Evolutionary conservation across 2,329 filamentous ascomycete species (phyloP).

Genomic region (Trichophyton mentagrophytes): DNA sequence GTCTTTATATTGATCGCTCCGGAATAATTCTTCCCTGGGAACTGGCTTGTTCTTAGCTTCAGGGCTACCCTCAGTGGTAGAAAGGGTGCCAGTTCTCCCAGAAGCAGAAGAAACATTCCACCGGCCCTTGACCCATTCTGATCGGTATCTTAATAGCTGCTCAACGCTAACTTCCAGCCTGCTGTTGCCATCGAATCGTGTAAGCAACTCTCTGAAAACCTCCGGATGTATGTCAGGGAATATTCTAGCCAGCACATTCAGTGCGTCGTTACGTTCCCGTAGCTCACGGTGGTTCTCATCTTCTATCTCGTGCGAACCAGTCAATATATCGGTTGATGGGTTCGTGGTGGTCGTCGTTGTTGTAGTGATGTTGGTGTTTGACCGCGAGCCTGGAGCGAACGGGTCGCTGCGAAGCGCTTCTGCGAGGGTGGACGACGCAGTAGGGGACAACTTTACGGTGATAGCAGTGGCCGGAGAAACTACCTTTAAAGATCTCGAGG

Average conservation of each 20-base stretch:
- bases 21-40: slow-evolving; percentile 32
- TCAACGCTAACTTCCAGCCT: slow-evolving; percentile 36
- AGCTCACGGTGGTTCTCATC: slow-evolving; percentile 25
- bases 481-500: slow-evolving; percentile 1
- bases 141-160: slow-evolving; percentile 34
- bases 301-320: slow-evolving; percentile 14
- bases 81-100: not conserved
- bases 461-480: not conserved
- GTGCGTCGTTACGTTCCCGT: slow-evolving; percentile 30
- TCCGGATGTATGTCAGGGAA: slow-evolving; percentile 37
- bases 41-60: slow-evolving; percentile 17
- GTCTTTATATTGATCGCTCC: slow-evolving; percentile 31
- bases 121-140: slow-evolving; percentile 36
- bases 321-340: slow-evolving; percentile 7
- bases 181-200: slow-evolving; percentile 36
- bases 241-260: slow-evolving; percentile 29
- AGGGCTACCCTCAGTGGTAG: slow-evolving; percentile 8
- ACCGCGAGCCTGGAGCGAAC: slow-evolving; percentile 13
- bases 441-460: not conserved
- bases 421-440: slow-evolving; percentile 24
- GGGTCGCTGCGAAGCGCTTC: slow-evolving; percentile 36
- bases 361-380: slow-evolving; percentile 4
- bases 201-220: slow-evolving; percentile 36
- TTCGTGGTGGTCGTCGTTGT: slow-evolving; percentile 6
- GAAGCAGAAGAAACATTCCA: slow-evolving; percentile 26